Evolutionary conservation across 2,329 filamentous ascomycete genomes (phyloP), one percentile per base, ranked within the genome.

Genomic region (Trichoderma sp.): DNA sequence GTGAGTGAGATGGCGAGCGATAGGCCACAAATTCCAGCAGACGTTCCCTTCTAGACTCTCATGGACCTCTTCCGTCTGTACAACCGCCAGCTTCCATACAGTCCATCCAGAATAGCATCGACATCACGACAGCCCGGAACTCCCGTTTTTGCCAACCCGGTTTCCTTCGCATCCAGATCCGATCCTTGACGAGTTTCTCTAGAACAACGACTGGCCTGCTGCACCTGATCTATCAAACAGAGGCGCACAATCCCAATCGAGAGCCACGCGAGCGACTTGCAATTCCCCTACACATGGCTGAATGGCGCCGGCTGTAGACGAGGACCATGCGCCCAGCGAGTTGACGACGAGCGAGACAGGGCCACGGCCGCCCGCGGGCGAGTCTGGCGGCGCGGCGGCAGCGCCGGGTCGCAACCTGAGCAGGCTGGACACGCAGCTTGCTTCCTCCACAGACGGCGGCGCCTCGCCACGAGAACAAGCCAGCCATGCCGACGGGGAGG

Each of bases 241-340:
- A 39, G 30, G n/a, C 28, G 28, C 12, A 4, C 19, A 21, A 39
- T 21, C 39, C 28, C 50, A n/a, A 63, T 63, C 26, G 50, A 63
- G 26, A 63, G 26, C 43, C 50, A 55, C 59, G 59, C 48, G n/a
- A 47, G 26, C 59, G 14, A 39, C 12, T 34, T 55, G 19, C 59
- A 50, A 63, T 17, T 39, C 7, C 34, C 7, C 30, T 39, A 39
- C 70, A 69, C 69, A 75, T 74, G 72, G 73, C 71, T 72, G 73
- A 69, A 77, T 77, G 75, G 74, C 74, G 70, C 70, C 74, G 64
- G 73, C 67, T 64, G 50, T 73, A 72, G 70, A 73, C 69, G 71
- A 68, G 67, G 68, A 70, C 65, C 66, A 67, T 66, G 63, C 68
- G 58, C 65, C 67, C 64, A 66, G 67, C 70, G 68, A 67, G 66